Evolutionary conservation across 371 early-diverging fungal species (phyloP).

Genomic region (Mucor circinelloides): DNA sequence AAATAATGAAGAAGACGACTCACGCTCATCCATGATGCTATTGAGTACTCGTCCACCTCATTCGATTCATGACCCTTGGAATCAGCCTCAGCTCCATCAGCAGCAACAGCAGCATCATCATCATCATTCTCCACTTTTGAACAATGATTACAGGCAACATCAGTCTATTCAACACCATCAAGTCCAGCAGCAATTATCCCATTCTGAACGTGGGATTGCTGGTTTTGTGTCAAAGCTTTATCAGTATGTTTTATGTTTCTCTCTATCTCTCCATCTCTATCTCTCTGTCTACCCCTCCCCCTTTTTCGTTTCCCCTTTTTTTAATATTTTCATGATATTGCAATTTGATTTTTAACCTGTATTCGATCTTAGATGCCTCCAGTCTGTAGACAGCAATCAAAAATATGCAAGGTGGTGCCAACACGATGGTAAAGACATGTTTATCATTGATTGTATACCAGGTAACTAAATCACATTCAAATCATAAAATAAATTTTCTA

Average conservation of each 20-base stretch:
- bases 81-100: not conserved
- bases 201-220: conserved; percentile 47
- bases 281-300: not conserved
- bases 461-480: conserved; percentile 21
- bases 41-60: conserved; percentile 5
- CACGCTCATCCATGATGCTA: conserved; percentile 6
- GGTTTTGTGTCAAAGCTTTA: conserved; percentile 55
- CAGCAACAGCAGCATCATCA: not conserved
- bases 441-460: conserved; percentile 52
- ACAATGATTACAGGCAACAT: not conserved
- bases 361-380: conserved; percentile 35
- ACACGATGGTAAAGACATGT: conserved; percentile 52
- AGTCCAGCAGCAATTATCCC: not conserved
- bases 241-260: conserved; percentile 31
- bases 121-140: not conserved
- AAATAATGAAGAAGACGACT: not conserved
- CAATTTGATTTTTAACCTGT: not conserved
- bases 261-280: not conserved
- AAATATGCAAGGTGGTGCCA: conserved; percentile 50
- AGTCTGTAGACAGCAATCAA: conserved; percentile 38
- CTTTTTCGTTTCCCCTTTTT: not conserved
- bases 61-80: conserved; percentile 9
- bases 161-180: not conserved
- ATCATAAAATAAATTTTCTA: not conserved
- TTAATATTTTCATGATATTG: not conserved